Percentiles rank a stretch among this genome's conserved stretches.
These are phyloP conservation scores for Lycium ferocissimum DNA, from an alignment of 257 asterid genomes.

Conservation along the genomic window DNA sequence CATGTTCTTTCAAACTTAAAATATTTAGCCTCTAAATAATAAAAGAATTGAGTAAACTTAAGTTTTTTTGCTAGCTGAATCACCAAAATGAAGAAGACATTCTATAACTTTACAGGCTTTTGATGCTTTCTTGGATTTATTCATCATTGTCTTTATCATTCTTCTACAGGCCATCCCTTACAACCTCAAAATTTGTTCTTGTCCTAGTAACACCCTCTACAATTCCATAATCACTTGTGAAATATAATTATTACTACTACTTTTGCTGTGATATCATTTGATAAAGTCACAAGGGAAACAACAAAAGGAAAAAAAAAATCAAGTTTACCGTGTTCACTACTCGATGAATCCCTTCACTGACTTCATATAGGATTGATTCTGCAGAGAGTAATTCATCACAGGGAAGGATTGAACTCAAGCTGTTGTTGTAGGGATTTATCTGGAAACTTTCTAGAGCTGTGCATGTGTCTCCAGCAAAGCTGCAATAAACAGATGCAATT, in stretches of 20 bases:
- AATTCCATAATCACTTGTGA: too few relatives aligned
- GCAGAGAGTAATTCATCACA: constrained; percentile 77
- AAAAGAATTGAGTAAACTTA: not conserved
- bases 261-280: not conserved
- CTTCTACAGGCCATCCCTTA: too few relatives aligned
- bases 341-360: constrained; percentile 62
- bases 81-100: too few relatives aligned
- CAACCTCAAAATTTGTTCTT: too few relatives aligned
- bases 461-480: constrained; percentile 81
- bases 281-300: not conserved
- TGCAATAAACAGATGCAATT: constrained; percentile 33
- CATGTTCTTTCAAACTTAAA: not conserved
- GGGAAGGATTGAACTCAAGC: constrained; percentile 82
- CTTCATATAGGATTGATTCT: constrained; percentile 49
- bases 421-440: constrained; percentile 77
- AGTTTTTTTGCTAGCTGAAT: too few relatives aligned
- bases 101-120: too few relatives aligned
- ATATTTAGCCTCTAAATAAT: not conserved
- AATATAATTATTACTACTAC: not conserved
- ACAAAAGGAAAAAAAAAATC: not conserved
- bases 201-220: too few relatives aligned
- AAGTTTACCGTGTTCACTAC: constrained; percentile 60
- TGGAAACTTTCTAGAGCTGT: constrained; percentile 74
- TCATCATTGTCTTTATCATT: too few relatives aligned
- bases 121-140: too few relatives aligned